Conservation (phyloP, 1,284 basidiomycete genomes). For the Schizopora paradoxa region DNA sequence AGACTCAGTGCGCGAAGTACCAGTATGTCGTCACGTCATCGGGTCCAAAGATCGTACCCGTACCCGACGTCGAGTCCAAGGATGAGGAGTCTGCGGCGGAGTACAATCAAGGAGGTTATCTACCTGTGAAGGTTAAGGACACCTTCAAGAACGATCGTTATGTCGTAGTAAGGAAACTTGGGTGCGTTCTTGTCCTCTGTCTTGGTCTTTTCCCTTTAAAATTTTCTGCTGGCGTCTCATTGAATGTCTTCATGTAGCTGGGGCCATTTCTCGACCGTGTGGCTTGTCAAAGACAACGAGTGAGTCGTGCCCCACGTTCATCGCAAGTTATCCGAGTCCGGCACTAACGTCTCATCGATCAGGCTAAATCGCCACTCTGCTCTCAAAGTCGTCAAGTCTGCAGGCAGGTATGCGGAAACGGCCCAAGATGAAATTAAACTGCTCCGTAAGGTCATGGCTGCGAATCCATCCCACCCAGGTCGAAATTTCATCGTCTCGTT, state of each 20-base stretch:
- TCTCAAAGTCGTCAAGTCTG: constrained; percentile 91
- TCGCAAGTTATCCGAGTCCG: constrained; percentile 12
- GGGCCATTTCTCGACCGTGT: constrained; percentile 89
- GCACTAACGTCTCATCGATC: constrained; percentile 23
- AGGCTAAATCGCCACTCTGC: constrained; percentile 75
- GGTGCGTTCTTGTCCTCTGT: constrained; percentile 40
- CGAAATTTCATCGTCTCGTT: constrained; percentile 75
- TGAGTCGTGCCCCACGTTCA: constrained; percentile 36
- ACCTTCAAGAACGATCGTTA: constrained; percentile 79
- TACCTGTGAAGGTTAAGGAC: constrained; percentile 71
- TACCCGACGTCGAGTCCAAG: constrained; percentile 53
- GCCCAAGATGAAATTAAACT: constrained; percentile 90
- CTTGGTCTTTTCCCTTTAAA: constrained; percentile 24
- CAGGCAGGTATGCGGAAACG: constrained; percentile 79
- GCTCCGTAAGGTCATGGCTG: constrained; percentile 69
- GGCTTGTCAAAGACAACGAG: constrained; percentile 73
- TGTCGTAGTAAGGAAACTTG: constrained; percentile 77
- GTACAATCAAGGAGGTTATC: constrained; percentile 78
- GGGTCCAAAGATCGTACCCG: constrained; percentile 65
- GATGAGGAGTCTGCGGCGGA: constrained; percentile 77
- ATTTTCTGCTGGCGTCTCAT: constrained; percentile 19
- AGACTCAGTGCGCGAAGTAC: constrained; percentile 62
- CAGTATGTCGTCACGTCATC: constrained; percentile 65
- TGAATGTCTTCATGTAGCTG: constrained; percentile 45
- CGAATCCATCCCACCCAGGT: constrained; percentile 67